Evolutionary conservation across 768 basidiomycete genomes (phyloP).

Genomic region (Gymnopilus junonius): DNA sequence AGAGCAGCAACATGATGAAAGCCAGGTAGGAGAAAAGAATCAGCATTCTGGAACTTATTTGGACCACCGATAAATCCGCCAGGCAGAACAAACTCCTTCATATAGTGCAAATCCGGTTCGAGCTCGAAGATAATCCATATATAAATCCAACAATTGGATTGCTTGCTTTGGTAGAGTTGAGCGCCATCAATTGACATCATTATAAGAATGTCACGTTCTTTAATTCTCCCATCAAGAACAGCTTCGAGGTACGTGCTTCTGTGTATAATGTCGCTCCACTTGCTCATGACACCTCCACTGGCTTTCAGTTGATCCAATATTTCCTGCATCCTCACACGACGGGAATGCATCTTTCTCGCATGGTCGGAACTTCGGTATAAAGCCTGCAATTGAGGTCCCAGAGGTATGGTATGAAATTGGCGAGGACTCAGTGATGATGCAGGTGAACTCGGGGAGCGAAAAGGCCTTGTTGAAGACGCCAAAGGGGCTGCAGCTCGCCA

Average conservation of each 20-base stretch:
- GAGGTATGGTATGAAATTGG: conserved; percentile 40
- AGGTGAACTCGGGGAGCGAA: neutral
- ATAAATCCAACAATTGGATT: conserved; percentile 46
- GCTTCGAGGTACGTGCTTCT: conserved; percentile 33
- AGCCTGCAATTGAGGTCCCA: conserved; percentile 49
- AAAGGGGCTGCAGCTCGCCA: neutral
- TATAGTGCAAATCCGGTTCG: conserved; percentile 27
- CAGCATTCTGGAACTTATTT: conserved; percentile 29
- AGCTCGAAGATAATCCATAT: conserved; percentile 43
- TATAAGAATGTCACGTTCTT: conserved; percentile 35
- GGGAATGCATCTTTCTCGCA: conserved; percentile 34
- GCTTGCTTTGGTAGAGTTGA: conserved; percentile 45
- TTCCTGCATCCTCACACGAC: conserved; percentile 19
- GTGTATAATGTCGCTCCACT: conserved; percentile 18
- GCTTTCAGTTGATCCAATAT: conserved; percentile 20
- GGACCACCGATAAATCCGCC: conserved; percentile 33
- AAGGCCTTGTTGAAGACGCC: neutral
- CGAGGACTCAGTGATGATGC: conserved; percentile 7
- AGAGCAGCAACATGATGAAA: conserved; percentile 32
- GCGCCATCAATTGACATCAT: conserved; percentile 43
- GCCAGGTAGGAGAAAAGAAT: conserved; percentile 31
- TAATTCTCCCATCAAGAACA: conserved; percentile 24
- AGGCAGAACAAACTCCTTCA: conserved; percentile 27
- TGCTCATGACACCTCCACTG: neutral
- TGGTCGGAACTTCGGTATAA: conserved; percentile 3